These are phyloP conservation scores for Pseudogymnoascus sp. DNA, from an alignment of 2,329 filamentous ascomycete species.

Conservation along the genomic window DNA sequence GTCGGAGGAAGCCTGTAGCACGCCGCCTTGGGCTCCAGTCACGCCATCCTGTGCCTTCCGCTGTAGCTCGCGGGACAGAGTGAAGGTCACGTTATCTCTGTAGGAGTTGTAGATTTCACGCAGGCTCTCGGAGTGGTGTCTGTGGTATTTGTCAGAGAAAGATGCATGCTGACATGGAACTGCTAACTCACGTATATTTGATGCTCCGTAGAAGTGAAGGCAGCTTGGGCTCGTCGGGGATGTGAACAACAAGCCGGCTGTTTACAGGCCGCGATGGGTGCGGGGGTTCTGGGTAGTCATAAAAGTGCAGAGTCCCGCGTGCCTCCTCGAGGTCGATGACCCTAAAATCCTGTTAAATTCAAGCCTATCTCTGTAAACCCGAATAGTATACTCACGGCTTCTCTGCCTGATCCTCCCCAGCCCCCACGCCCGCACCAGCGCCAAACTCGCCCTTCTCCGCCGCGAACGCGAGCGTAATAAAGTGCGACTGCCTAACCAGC, in stretches of 20 bases:
- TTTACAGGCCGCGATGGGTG: constrained; percentile 20
- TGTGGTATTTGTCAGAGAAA: constrained; percentile 19
- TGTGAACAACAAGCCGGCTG: constrained; percentile 22
- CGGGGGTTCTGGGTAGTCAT: constrained; percentile 50
- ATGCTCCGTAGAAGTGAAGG: constrained; percentile 7
- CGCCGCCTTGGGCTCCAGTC: neutral
- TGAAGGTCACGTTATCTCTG: constrained; percentile 46
- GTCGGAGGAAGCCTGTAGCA: constrained; percentile 20
- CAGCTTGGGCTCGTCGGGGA: constrained; percentile 22
- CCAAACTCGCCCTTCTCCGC: constrained; percentile 43
- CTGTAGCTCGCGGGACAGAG: constrained; percentile 40
- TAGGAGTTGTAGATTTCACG: constrained; percentile 48
- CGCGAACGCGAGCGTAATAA: constrained; percentile 48
- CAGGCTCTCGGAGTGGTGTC: constrained; percentile 45
- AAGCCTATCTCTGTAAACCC: constrained; percentile 2
- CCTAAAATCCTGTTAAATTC: constrained; percentile 13
- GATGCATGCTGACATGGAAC: neutral
- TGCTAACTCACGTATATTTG: constrained; percentile 10
- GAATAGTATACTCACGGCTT: neutral
- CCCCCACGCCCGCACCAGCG: constrained; percentile 23
- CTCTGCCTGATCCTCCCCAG: constrained; percentile 5
- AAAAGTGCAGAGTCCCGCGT: constrained; percentile 47
- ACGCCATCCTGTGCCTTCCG: neutral
- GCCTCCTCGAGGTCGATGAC: constrained; percentile 33
- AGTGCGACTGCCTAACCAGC: constrained; percentile 48